Evolutionary conservation across 257 asterid species (phyloP).

Genomic region (Gynochthodes officinalis): DNA sequence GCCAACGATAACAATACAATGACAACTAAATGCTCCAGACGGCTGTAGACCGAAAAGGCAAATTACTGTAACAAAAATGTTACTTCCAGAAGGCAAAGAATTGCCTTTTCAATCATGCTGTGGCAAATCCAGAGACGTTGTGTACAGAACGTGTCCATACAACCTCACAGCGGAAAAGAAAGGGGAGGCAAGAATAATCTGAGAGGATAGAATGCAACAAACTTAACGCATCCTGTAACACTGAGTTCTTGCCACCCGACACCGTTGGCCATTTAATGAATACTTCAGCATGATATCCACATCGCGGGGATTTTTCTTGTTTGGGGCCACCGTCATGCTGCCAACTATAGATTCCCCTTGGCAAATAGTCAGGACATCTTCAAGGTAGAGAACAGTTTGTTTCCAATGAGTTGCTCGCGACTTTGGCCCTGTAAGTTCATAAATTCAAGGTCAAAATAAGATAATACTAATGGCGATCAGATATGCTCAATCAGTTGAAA

Average conservation of each 20-base stretch:
- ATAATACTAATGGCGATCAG: not conserved
- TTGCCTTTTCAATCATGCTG: not conserved
- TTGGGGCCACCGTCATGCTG: constrained; percentile 68
- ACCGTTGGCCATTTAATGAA: constrained; percentile 60
- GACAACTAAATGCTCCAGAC: not conserved
- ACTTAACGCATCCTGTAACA: constrained; percentile 61
- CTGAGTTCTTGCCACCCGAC: constrained; percentile 65
- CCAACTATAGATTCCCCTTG: constrained; percentile 79
- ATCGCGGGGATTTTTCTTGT: constrained; percentile 94
- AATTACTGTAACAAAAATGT: not conserved
- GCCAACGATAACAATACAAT: not conserved
- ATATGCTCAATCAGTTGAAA: not conserved
- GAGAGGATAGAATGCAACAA: not conserved
- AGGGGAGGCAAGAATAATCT: not conserved
- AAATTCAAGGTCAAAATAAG: not conserved
- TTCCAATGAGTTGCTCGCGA: constrained; percentile 96
- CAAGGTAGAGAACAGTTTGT: constrained; percentile 90
- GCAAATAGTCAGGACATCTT: constrained; percentile 78
- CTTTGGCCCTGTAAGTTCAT: constrained; percentile 59
- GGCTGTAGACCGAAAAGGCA: too few species aligned
- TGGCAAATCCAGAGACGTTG: not conserved
- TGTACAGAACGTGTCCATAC: not conserved
- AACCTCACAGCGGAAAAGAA: not conserved
- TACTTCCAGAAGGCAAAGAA: not conserved
- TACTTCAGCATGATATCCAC: constrained; percentile 80